These are phyloP conservation scores for Talaromyces sp. DNA, from an alignment of 2,329 filamentous ascomycete genomes.

Conservation along the genomic window DNA sequence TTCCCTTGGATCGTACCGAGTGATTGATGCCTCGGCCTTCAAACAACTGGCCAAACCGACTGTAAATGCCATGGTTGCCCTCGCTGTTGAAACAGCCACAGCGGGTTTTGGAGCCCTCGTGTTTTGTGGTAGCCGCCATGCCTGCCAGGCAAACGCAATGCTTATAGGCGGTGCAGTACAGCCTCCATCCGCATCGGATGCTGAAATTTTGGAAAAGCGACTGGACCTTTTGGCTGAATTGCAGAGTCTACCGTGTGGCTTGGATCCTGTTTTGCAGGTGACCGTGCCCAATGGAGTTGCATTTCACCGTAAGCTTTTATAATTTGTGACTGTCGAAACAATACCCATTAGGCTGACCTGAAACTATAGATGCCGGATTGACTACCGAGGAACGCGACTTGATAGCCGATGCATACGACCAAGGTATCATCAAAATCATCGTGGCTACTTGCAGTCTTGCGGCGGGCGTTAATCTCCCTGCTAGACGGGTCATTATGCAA, in stretches of 20 bases:
- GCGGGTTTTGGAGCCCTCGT: conserved; percentile 67
- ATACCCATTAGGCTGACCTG: conserved; percentile 21
- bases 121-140: conserved; percentile 66
- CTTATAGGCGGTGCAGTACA: conserved; percentile 66
- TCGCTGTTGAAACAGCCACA: conserved; percentile 65
- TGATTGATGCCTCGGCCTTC: conserved; percentile 54
- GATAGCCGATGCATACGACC: conserved; percentile 66
- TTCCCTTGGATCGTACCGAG: conserved; percentile 32
- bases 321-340: not conserved
- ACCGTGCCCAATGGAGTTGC: conserved; percentile 65
- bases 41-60: conserved; percentile 62
- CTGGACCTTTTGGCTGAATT: conserved; percentile 63
- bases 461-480: conserved; percentile 74
- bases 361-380: conserved; percentile 43
- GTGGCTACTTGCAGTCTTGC: conserved; percentile 75
- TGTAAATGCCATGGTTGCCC: conserved; percentile 65
- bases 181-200: conserved; percentile 41
- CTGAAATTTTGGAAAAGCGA: conserved; percentile 53
- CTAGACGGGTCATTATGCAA: conserved; percentile 69
- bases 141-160: conserved; percentile 64
- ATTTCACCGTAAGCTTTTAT: conserved; percentile 61
- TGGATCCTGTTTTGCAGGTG: conserved; percentile 62
- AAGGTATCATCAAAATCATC: conserved; percentile 63
- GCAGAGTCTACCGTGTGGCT: conserved; percentile 59
- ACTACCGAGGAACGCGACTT: conserved; percentile 72